These are phyloP conservation scores for Rhodotorula sphaerocarpa DNA, from an alignment of 768 basidiomycete species.

Conservation along the genomic window DNA sequence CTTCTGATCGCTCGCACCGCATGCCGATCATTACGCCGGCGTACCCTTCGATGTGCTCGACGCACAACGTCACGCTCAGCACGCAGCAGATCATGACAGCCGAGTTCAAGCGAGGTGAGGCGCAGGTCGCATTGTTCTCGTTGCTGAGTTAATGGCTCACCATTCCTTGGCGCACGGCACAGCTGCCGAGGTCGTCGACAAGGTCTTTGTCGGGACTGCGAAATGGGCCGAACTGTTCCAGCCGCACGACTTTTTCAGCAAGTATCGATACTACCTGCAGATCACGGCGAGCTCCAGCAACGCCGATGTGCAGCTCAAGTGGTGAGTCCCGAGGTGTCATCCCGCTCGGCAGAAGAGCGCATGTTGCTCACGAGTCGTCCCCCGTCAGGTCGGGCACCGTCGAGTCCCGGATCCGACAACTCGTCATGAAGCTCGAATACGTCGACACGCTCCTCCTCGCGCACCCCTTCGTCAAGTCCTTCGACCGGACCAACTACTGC, in stretches of 20 bases:
- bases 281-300: slow-evolving; percentile 83
- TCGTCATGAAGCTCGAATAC: slow-evolving; percentile 96
- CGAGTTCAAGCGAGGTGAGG: slow-evolving; percentile 83
- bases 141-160: not conserved
- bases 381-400: slow-evolving; percentile 78
- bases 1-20: slow-evolving; percentile 81
- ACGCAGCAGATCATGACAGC: slow-evolving; percentile 93
- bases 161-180: not conserved
- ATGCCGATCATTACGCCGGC: slow-evolving; percentile 99
- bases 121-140: no score
- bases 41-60: slow-evolving; percentile 97
- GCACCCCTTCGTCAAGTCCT: slow-evolving; percentile 91
- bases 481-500: slow-evolving; percentile 79
- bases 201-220: slow-evolving; percentile 64
- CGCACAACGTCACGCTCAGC: slow-evolving; percentile 91
- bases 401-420: slow-evolving; percentile 86
- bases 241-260: slow-evolving; percentile 94
- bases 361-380: not conserved
- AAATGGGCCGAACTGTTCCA: slow-evolving; percentile 89
- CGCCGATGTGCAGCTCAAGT: slow-evolving; percentile 80
- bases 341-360: not conserved
- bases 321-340: slow-evolving; percentile 49
- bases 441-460: slow-evolving; percentile 84
- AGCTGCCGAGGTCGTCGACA: slow-evolving; percentile 91
- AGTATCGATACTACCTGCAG: slow-evolving; percentile 92